phyloP scores from a whole-genome alignment of 345 rosid species.

The Eucalyptus polybractea region DNA sequence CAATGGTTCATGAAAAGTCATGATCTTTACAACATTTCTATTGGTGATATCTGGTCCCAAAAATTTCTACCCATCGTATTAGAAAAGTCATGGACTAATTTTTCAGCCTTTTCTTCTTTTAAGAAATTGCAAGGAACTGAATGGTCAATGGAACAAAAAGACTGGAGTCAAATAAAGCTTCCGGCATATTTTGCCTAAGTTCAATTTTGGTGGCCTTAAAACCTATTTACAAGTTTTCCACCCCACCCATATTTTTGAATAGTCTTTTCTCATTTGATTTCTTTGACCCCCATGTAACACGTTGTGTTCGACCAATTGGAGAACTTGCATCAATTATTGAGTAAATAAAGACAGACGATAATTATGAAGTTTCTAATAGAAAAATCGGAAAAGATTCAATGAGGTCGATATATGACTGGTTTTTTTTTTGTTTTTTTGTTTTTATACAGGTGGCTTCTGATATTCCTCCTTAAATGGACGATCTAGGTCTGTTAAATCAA shows the following conservation, averaged over 20 bases:
- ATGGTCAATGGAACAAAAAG: background rate
- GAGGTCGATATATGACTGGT: background rate
- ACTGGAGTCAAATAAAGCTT: background rate
- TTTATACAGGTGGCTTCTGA: too few relatives aligned
- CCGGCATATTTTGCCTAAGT: background rate
- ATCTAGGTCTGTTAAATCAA: background rate
- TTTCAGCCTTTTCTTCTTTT: background rate
- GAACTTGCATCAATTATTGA: too few relatives aligned
- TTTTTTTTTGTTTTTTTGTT: too few relatives aligned
- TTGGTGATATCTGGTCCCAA: background rate
- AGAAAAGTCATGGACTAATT: background rate
- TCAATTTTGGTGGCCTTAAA: background rate
- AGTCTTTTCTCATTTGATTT: background rate
- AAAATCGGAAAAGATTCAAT: background rate
- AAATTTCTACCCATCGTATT: background rate
- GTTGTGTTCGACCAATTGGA: background rate
- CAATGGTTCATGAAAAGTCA: background rate
- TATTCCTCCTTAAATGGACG: background rate
- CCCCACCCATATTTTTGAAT: background rate
- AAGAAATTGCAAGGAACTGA: background rate
- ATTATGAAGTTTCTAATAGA: background rate
- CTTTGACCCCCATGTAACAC: background rate
- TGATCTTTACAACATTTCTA: background rate
- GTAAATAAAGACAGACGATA: background rate
- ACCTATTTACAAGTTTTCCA: background rate